Base-by-base conservation (phyloP, 805 yeast species). In the Sungouiella blattae region DNA sequence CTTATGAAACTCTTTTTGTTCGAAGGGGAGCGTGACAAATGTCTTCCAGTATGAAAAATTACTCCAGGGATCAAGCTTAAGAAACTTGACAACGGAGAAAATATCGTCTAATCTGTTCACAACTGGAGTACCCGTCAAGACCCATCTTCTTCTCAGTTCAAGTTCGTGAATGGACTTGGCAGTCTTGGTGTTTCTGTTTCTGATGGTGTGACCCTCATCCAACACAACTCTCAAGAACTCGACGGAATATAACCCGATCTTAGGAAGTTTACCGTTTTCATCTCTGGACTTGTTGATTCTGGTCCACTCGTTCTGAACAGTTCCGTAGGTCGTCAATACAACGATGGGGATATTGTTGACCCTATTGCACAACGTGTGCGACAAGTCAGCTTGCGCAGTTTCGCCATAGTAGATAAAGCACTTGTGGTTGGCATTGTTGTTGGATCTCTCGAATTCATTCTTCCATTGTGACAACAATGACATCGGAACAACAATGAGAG, bases 391-490 rank as follows among this genome's bases (percentile, higher is more conserved):
- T 2, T 75, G 57, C 0, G 71, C 58, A 36, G 71, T 80, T 18
- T 73, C 75, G 0, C 96, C 96, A 55, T 91, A 89, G 50, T 89
- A 89, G 0, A 87, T 71, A 25, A 74, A 67, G 46, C 85, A 74
- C 8, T 53, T 51, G 32, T 65, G 62, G 9, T 68, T 56, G 0
- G 64, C 46, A 25, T 71, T 69, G 14, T 61, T 64, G 44, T 76
- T 77, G 0, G 84, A 75, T 30, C 75, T 75, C 11, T 62, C 64
- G 38, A 85, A 87, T 54, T 91, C 97, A 11, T 74, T 73, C 50
- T 83, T 83, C 98, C 98, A 89, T 56, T 91, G 98, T 1, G 86
- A 67, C n/a, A 91, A 60, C 24, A 91, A 64, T 0, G 96, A 87
- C 87, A 88, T 88, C 1, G 97, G 97, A 0, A 88, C 86, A 1